These are phyloP conservation scores for Rubia yunnanensis DNA, from an alignment of 257 asterid species.

Conservation along the genomic window DNA sequence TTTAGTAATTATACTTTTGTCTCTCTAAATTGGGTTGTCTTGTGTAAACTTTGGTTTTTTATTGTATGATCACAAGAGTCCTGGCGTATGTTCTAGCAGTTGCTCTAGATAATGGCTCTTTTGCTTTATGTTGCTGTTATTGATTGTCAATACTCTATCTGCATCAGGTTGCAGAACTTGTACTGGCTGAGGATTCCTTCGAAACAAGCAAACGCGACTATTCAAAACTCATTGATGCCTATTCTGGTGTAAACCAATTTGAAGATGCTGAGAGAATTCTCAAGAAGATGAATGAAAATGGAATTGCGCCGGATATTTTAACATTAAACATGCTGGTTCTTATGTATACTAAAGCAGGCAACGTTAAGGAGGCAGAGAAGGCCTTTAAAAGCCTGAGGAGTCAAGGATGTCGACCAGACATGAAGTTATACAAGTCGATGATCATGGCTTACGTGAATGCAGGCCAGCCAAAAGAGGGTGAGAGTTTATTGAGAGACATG, in stretches of 20 bases:
- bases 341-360: slow-evolving; percentile 66
- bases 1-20: too few relatives aligned
- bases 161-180: slow-evolving; percentile 63
- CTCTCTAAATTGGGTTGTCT: not conserved
- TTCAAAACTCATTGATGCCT: slow-evolving; percentile 54
- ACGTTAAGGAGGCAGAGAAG: slow-evolving; percentile 43
- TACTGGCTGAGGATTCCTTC: slow-evolving; percentile 68
- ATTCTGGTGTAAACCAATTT: slow-evolving; percentile 37
- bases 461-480: slow-evolving; percentile 34
- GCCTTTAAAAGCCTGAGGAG: slow-evolving; percentile 39
- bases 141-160: not conserved
- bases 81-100: not conserved
- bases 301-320: slow-evolving; percentile 53
- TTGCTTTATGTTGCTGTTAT: slow-evolving; percentile 1
- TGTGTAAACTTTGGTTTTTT: not conserved
- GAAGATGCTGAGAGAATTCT: slow-evolving; percentile 73
- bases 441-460: slow-evolving; percentile 64
- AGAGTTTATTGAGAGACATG: slow-evolving; percentile 47
- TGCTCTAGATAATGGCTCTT: not conserved
- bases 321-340: slow-evolving; percentile 37
- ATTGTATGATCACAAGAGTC: not conserved
- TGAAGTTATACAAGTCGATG: slow-evolving; percentile 45
- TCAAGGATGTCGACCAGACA: slow-evolving; percentile 57
- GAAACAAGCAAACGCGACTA: slow-evolving; percentile 60
- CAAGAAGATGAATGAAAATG: slow-evolving; percentile 59